These are phyloP conservation scores for Colletotrichum melonis DNA, from an alignment of 2,329 filamentous ascomycete genomes.

Conservation along the genomic window DNA sequence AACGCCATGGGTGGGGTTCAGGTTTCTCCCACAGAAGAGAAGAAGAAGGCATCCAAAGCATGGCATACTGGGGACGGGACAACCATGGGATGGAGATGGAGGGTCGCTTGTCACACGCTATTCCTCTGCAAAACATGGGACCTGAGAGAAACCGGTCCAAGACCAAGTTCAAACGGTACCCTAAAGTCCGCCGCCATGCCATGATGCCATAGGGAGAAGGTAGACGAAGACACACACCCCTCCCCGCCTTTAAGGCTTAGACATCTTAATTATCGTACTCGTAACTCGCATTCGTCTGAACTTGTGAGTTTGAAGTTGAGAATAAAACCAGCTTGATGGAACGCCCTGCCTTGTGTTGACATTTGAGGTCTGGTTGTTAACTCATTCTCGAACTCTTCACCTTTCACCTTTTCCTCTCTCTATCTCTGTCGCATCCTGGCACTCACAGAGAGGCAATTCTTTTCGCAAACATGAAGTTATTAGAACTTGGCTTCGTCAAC, in stretches of 20 bases:
- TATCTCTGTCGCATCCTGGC: not conserved
- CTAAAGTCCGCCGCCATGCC: not conserved
- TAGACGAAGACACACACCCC: not conserved
- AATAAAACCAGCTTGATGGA: constrained; percentile 11
- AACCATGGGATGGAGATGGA: not conserved
- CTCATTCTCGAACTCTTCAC: not conserved
- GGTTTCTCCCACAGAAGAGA: not conserved
- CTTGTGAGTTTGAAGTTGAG: not conserved
- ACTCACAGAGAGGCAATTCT: not conserved
- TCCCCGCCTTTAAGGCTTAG: constrained; percentile 19
- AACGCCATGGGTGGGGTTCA: constrained; percentile 4
- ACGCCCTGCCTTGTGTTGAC: not conserved
- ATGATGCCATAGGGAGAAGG: too few relatives aligned
- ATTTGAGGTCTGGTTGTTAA: not conserved
- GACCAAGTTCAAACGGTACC: not conserved
- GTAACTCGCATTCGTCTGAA: constrained; percentile 20
- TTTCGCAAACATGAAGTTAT: constrained; percentile 8
- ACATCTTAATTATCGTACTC: not conserved
- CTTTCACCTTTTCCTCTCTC: not conserved
- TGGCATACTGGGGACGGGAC: too few relatives aligned
- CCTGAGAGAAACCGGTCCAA: not conserved
- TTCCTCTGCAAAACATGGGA: not conserved
- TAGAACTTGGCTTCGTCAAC: constrained; percentile 17
- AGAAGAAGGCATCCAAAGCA: not conserved
- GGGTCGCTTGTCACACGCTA: constrained; percentile 4